Conservation (phyloP, 192 early-diverging fungal species). For the Nowakowskiella sp. region DNA sequence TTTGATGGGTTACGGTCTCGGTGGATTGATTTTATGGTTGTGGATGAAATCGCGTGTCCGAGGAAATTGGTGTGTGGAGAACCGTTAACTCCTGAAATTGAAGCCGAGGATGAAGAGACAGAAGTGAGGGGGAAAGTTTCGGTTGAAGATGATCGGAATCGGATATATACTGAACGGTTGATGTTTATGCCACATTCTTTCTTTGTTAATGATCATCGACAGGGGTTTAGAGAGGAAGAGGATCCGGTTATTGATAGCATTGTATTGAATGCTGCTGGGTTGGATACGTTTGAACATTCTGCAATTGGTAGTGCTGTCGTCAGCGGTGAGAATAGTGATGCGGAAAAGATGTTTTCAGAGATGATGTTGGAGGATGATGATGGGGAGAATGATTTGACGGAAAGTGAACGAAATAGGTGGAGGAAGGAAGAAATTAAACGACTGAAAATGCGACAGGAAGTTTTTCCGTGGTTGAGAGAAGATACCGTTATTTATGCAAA, state of each 20-base stretch:
- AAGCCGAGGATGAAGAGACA: constrained; percentile 23
- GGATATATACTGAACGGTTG: constrained; percentile 75
- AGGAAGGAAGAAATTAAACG: constrained; percentile 67
- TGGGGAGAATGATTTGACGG: constrained; percentile 16
- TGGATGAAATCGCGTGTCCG: constrained; percentile 37
- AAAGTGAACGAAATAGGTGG: constrained; percentile 44
- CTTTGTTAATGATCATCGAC: constrained; percentile 91
- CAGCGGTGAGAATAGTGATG: not conserved
- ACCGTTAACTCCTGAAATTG: constrained; percentile 17
- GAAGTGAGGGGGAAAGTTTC: constrained; percentile 36
- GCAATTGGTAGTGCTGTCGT: not conserved
- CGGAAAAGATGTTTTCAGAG: not conserved
- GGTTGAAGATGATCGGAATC: constrained; percentile 13
- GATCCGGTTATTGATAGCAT: constrained; percentile 35
- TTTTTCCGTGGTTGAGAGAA: constrained; percentile 75
- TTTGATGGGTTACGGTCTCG: constrained; percentile 9
- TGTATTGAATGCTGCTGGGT: not conserved
- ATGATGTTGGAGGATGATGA: constrained; percentile 9
- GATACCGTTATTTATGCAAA: constrained; percentile 89
- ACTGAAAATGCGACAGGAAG: constrained; percentile 73
- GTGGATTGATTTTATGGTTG: constrained; percentile 43
- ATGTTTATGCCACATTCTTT: constrained; percentile 89
- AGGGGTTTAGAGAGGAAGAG: constrained; percentile 79
- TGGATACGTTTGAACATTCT: not conserved
- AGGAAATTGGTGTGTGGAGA: constrained; percentile 28